Base-by-base conservation (phyloP, 2,329 filamentous ascomycete species). In the Xylaria sp. region DNA sequence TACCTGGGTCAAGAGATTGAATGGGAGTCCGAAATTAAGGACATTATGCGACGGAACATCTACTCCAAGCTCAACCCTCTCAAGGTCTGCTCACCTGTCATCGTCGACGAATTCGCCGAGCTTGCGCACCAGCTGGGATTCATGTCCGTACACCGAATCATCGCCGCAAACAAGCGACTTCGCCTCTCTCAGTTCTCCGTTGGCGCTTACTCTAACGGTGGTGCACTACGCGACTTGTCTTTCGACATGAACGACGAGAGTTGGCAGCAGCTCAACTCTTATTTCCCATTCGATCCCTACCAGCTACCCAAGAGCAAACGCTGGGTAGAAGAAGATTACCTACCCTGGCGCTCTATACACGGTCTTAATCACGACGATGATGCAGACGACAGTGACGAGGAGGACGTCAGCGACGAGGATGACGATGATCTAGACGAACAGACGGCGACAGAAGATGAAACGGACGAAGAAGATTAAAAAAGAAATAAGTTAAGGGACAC, bases 211-310 rank as follows among this genome's bases (percentile, higher is more conserved):
- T 79, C 81, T 16, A 81, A 78, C 9, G 81, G 83, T 57, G 79
- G 80, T 9, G 79, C 78, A 0, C 76, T 83, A 39, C 80, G 80
- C 62, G 84, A 84, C 66, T 73, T 81, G 4, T 79, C 79, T 5
- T 74, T 76, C 54, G 76, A 81, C 54, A 72, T 76, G 11, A 82
- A 86, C 57, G 89, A 90, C 60, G 91, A 96, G 66, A 86, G 87
- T 63, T 88, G 86, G 69, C 87, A 93, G 69, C 88, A 96, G 73
- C 82, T 99, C 1, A 92, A 97, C 67, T 90, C 92, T 0, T 97
- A 96, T 73, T 99, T 97, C 70, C 94, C 94, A 0, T 99, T 99
- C 70, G 94, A 99, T 71, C 95, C 95, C 2, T 99, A 97, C 73
- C 89, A 93, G 69, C 79, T 99, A 54, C 92, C 92, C 0, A 80